Evolutionary conservation across 2,329 filamentous ascomycete species (phyloP).

Genomic region (Sporothrix variecibatus): DNA sequence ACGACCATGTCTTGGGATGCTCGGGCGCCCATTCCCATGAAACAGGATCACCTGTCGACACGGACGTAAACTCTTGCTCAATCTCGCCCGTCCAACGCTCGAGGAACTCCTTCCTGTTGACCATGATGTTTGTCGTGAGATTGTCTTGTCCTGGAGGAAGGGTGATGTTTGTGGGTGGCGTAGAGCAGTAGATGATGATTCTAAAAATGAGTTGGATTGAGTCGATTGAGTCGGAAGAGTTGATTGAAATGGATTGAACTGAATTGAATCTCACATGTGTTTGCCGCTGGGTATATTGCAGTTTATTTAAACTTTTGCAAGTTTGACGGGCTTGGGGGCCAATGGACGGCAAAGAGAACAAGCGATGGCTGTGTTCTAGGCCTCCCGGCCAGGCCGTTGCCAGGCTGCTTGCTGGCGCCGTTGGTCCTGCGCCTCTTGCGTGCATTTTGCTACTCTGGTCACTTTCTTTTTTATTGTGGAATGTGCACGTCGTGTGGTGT

Average conservation of each 20-base stretch:
- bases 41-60: neutral
- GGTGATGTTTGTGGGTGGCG: neutral
- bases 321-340: too few relatives aligned
- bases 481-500: too few relatives aligned
- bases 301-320: neutral
- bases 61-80: neutral
- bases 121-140: neutral
- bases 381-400: neutral
- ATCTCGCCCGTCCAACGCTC: neutral
- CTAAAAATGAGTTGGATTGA: too few relatives aligned
- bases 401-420: neutral
- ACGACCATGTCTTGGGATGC: neutral
- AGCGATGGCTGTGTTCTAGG: neutral
- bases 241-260: too few relatives aligned
- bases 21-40: neutral
- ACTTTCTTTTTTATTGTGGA: too few relatives aligned
- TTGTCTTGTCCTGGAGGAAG: too few relatives aligned
- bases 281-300: neutral
- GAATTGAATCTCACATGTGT: neutral
- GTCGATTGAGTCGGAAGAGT: too few relatives aligned
- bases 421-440: neutral
- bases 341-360: too few relatives aligned
- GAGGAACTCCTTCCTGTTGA: neutral
- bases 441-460: neutral
- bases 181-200: too few relatives aligned